Evolutionary conservation across 1,284 basidiomycete genomes (phyloP), one percentile per base, ranked within the genome.

Genomic region (Cryptococcus wingfieldii): DNA sequence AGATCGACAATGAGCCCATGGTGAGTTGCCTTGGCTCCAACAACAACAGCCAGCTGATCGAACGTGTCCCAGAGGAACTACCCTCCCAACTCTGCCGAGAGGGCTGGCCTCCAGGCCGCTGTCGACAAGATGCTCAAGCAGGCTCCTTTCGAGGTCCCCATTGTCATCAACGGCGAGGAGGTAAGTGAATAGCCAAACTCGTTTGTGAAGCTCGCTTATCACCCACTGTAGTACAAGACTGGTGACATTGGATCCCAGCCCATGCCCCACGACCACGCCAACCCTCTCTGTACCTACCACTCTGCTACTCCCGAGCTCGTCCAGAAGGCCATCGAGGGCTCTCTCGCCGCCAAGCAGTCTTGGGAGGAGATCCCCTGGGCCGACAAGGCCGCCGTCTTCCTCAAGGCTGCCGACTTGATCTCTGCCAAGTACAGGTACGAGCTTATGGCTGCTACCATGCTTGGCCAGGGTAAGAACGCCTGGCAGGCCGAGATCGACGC

Each of bases 401-500:
- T 99, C 67, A 96, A 96, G 78, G 92, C 93, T 2, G 93, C 93
- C 38, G 95, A 98, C 75, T 84, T 98, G 55, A 84, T 94, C 59
- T 86, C 89, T 66, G 87, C 87, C 60, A 98, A 98, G 82, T 97
- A 96, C 77, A 83, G 94, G 69, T 93, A 90, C 80, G 87, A 89
- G 79, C 81, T 99, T 53, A 84, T 98, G 80, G 96, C 96, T 34
- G 93, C 95, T 34, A 98, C 95, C 47, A 97, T 98, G 80, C 82
- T 99, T 46, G 95, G 95, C 13, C 95, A 99, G 80, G 95, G 96
- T 52, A 99, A 99, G 84, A 99, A 98, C 75, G 87, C 84, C 12
- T 98, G 95, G 95, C 95, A 99, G 79, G 96, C 95, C 23, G 95
- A 99, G 82, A 98, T 99, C 62, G 95, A 99, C 77, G 90, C 96